Base-by-base conservation (phyloP, 1,139 yeast species). In the Taphrina pruni region DNA sequence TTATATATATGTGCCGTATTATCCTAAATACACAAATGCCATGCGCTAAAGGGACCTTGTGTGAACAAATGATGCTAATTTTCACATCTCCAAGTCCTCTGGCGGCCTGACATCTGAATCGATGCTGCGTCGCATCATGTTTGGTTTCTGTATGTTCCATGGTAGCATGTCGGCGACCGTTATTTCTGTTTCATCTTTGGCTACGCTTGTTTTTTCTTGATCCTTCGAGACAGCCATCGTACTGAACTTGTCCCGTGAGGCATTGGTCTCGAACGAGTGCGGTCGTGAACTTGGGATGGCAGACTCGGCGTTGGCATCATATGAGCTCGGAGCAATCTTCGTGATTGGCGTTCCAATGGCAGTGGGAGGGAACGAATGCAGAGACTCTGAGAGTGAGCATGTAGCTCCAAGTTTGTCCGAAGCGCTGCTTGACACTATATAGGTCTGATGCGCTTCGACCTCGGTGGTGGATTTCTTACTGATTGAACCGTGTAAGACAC, bases 101-200 rank as follows among this genome's bases (percentile, higher is more conserved):
- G 36, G 36, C n/a, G 54, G 54, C 20, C 54, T 50, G 38, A 50
- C 54, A 21, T 50, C 54, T 1, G 54, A 50, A 26, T 50, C 54
- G 35, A 50, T 11, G 21, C 54, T 50, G 12, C 54, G 36, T 6
- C 54, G 54, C 11, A 8, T 35, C 20, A n/a, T 50, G 3, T 8
- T 50, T 8, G 11, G 6, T 6, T 8, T 1, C 4, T 50, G 9
- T n/a, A 9, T 9, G n/a, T 21, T 21, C 54, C 54, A 50, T 1
- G 54, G 54, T 35, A 50, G 36, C 54, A 50, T 50, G 6, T 50
- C 54, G 11, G 36, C n/a, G n/a, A 26, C n/a, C 12, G 54, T 50
- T 1, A 21, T 21, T 21, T 21, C 36, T 14, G 32, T n/a, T 11
- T 21, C 36, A n/a, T 17, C 35, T 6, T 50, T 21, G 9, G 54